A percentile compares a stretch with the other conserved stretches of the same genome.
Conservation (phyloP, 805 yeast genomes). For the Myxozyma geophila region DNA sequence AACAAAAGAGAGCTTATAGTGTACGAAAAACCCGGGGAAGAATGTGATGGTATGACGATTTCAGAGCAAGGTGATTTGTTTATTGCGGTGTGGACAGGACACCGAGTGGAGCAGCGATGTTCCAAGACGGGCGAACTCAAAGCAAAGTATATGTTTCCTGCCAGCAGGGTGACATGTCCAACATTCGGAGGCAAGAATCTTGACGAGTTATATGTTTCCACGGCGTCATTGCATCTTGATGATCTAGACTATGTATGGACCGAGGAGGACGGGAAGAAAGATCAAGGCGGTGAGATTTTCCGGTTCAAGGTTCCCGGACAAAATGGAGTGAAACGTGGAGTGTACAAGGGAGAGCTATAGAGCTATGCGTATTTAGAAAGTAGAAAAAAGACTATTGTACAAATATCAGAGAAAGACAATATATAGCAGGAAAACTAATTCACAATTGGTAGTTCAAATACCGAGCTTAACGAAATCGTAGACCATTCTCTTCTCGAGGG, state of each 20-base stretch:
- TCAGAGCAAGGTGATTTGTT: constrained; percentile 60
- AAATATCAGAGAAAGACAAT: background rate
- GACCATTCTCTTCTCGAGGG: constrained; percentile 24
- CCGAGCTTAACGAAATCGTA: constrained; percentile 26
- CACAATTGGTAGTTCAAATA: background rate
- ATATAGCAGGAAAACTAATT: background rate
- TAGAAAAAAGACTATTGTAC: too few species aligned
- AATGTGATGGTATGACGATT: constrained; percentile 81
- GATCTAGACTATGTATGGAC: constrained; percentile 47
- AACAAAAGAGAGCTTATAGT: constrained; percentile 51
- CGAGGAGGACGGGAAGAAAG: constrained; percentile 38
- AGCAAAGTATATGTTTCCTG: constrained; percentile 61
- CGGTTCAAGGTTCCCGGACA: constrained; percentile 38
- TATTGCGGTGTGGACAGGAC: constrained; percentile 69
- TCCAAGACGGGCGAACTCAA: constrained; percentile 54
- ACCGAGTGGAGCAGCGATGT: constrained; percentile 59
- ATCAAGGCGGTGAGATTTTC: constrained; percentile 42
- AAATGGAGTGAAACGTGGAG: constrained; percentile 23
- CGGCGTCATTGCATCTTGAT: constrained; percentile 58
- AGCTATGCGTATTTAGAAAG: background rate
- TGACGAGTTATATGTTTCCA: constrained; percentile 68
- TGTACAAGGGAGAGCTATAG: constrained; percentile 9
- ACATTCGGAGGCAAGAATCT: constrained; percentile 65
- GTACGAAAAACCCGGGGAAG: constrained; percentile 46
- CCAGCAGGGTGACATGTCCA: constrained; percentile 65